Evolutionary conservation across 1,284 basidiomycete species (phyloP), one percentile per base, ranked within the genome.

Genomic region (Rugiboletus extremiorientalis): DNA sequence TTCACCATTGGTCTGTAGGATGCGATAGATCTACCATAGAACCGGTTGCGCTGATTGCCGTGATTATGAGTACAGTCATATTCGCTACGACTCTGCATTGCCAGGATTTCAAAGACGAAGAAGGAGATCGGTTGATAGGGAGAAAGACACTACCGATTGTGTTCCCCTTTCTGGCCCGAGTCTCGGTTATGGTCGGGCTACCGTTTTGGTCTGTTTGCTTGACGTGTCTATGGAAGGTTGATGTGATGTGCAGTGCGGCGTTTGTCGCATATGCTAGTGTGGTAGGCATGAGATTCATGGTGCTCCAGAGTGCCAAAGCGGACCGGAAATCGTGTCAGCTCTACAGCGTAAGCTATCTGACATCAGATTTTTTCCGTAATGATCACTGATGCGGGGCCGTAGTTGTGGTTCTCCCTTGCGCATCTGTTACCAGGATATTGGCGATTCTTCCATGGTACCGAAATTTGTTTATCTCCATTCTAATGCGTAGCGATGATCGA

Each of bases 81-180:
- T 73, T 70, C n/a, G 43, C 67, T 9, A 77, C 74, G 18, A 77
- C 77, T 3, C 67, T 76, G 18, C 76, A 78, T 27, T 68, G 74
- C 25, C 77, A 78, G 44, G 76, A 78, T 58, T 78, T 78, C 63
- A 69, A 73, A 50, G 76, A 78, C 54, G 64, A 67, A 36, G 68
- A 74, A 2, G 76, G 76, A 15, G 76, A 79, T 50, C 55, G 60
- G 4, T 33, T 66, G 23, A 66, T 71, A 8, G 74, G 74, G 9
- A 67, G 76, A 6, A 65, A 58, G 27, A 78, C 76, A 6, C 54
- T 78, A 0, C 76, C 76, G 18, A 72, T 77, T 47, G 61, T 68
- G 8, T 67, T 69, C 42, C 76, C 76, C 6, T 58, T 54, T 25
- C 52, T 73, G 16, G 70, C 71, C 4, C 63, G 68, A 28, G 30